phyloP scores from a whole-genome alignment of 805 yeast species.

The Kodamaea sagamina region DNA sequence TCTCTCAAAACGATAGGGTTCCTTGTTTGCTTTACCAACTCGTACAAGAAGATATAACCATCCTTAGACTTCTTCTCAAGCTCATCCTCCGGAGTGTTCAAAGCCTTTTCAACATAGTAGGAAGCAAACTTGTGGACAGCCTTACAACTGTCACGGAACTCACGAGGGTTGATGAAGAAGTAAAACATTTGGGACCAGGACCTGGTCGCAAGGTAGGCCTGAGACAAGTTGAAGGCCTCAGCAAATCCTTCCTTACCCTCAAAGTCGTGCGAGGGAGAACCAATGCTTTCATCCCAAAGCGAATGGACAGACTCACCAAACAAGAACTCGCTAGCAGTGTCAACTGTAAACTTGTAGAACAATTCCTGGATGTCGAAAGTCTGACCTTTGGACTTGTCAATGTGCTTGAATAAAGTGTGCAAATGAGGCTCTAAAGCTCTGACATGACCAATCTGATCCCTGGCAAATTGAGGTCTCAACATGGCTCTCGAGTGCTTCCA shows the following conservation, averaged over 20 bases:
- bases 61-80: constrained; percentile 19
- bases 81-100: constrained; percentile 18
- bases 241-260: constrained; percentile 35
- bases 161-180: constrained; percentile 20
- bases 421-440: constrained; percentile 27
- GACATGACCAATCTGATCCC: constrained; percentile 31
- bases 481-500: constrained; percentile 32
- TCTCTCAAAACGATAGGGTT: constrained; percentile 28
- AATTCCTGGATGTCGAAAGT: constrained; percentile 36
- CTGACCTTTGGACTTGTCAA: constrained; percentile 22
- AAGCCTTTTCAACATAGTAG: constrained; percentile 19
- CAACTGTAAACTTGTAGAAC: constrained; percentile 38
- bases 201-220: constrained; percentile 37
- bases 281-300: constrained; percentile 27
- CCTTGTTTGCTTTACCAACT: constrained; percentile 29
- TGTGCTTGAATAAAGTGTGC: constrained; percentile 20
- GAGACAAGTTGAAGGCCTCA: constrained; percentile 35
- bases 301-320: constrained; percentile 40
- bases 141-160: constrained; percentile 33
- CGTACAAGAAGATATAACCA: constrained; percentile 30
- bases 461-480: constrained; percentile 32
- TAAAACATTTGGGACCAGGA: constrained; percentile 29
- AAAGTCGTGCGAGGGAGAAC: constrained; percentile 13
- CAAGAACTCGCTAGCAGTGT: constrained; percentile 44
- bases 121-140: constrained; percentile 34